phyloP scores from a whole-genome alignment of 179 eudicot species.

The Pouteria campechiana region DNA sequence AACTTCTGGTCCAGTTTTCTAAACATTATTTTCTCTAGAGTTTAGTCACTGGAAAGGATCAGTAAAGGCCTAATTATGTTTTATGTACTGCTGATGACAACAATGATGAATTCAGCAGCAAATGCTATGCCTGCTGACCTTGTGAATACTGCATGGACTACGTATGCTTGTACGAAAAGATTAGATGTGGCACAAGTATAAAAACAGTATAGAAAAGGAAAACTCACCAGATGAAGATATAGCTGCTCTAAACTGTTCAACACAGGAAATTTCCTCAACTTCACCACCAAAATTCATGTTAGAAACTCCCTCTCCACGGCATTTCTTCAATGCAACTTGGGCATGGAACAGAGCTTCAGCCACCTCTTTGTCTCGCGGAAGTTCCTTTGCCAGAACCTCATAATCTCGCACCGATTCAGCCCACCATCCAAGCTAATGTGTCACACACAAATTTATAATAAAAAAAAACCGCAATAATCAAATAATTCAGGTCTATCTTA shows the following conservation, averaged over 20 bases:
- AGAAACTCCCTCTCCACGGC: slow-evolving; percentile 7
- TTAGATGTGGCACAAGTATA: not conserved
- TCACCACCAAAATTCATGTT: slow-evolving; percentile 2
- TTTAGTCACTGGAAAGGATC: too few relatives aligned
- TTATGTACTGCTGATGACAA: too few relatives aligned
- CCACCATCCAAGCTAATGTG: slow-evolving; percentile 23
- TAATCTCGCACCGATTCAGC: slow-evolving; percentile 22
- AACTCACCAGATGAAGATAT: slow-evolving; percentile 10
- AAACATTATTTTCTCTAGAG: too few relatives aligned
- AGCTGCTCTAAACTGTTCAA: slow-evolving; percentile 8
- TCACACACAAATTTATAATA: not conserved
- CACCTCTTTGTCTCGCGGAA: slow-evolving; percentile 18
- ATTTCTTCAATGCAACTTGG: slow-evolving; percentile 19
- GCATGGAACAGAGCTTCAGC: slow-evolving; percentile 22
- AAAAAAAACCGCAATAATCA: not conserved
- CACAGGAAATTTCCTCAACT: slow-evolving; percentile 4
- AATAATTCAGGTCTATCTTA: not conserved
- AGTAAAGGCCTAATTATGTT: too few relatives aligned
- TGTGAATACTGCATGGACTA: too few relatives aligned
- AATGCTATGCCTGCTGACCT: too few relatives aligned
- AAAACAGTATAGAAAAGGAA: not conserved
- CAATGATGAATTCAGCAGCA: too few relatives aligned
- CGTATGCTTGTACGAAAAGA: too few relatives aligned
- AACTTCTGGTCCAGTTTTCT: too few relatives aligned
- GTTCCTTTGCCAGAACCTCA: slow-evolving; percentile 17